phyloP scores from a whole-genome alignment of 2,329 filamentous ascomycete species.

The Sclerotinia trifoliorum region DNA sequence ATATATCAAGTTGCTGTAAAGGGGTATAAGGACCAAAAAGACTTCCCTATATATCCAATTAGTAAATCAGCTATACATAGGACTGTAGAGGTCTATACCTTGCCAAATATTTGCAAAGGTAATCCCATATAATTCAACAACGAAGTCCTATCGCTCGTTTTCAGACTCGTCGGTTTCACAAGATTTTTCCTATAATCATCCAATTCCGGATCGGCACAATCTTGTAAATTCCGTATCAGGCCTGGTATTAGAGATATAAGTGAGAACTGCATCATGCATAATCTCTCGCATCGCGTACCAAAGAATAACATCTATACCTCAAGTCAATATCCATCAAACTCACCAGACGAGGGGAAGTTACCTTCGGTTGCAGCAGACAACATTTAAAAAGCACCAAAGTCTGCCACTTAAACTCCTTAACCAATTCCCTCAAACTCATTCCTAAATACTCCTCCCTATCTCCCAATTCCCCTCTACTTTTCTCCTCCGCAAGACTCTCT shows the following conservation, averaged over 20 bases:
- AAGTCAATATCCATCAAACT: conserved; percentile 17
- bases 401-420: conserved; percentile 93
- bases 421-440: conserved; percentile 82
- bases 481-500: conserved; percentile 75
- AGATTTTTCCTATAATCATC: conserved; percentile 76
- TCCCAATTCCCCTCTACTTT: conserved; percentile 61
- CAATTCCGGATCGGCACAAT: conserved; percentile 91
- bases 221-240: conserved; percentile 85
- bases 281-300: conserved; percentile 87
- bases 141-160: conserved; percentile 87
- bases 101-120: conserved; percentile 92
- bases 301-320: conserved; percentile 90
- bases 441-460: conserved; percentile 86
- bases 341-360: conserved; percentile 42
- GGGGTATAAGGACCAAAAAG: conserved; percentile 97
- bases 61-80: background rate
- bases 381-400: conserved; percentile 93
- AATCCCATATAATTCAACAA: conserved; percentile 92
- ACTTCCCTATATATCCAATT: conserved; percentile 60
- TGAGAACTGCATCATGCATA: conserved; percentile 99
- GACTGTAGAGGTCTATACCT: conserved; percentile 49
- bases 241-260: conserved; percentile 93
- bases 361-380: conserved; percentile 90
- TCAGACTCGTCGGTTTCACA: conserved; percentile 76
- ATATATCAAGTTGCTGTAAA: conserved; percentile 87